Evolutionary conservation across 208 protist genomes (phyloP).

Genomic region (Crithidia fasciculata): DNA sequence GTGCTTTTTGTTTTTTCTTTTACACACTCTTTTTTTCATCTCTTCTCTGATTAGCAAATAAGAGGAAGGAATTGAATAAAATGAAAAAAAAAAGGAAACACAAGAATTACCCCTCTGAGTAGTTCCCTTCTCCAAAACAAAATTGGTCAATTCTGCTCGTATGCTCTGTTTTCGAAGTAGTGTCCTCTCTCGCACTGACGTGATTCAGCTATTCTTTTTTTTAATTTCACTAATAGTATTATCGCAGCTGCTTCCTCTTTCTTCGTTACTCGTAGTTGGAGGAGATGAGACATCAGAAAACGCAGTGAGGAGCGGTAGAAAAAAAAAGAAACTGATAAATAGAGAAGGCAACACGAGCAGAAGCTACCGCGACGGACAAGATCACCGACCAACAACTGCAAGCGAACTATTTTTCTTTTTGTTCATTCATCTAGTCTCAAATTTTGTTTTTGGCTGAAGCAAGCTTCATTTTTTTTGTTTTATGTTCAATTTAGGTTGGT

Average conservation of each 20-base stretch:
- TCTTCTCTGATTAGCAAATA: not conserved
- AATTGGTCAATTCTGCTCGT: too few relatives aligned
- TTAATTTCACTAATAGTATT: too few relatives aligned
- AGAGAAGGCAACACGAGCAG: not conserved
- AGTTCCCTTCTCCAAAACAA: too few relatives aligned
- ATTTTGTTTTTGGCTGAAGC: too few relatives aligned
- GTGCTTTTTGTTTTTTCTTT: not conserved
- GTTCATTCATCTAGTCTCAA: too few relatives aligned
- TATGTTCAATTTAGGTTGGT: too few relatives aligned
- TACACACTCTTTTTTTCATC: not conserved
- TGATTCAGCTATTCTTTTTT: too few relatives aligned
- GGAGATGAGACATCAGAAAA: not conserved
- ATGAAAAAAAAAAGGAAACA: not conserved
- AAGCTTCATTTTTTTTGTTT: too few relatives aligned
- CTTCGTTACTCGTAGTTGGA: not conserved
- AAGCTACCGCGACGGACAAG: not conserved
- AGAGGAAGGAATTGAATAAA: not conserved
- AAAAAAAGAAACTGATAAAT: not conserved
- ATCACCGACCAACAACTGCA: not conserved
- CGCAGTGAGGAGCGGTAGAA: not conserved
- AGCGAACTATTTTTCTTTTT: not conserved
- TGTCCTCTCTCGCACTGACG: too few relatives aligned
- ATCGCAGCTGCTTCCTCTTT: too few relatives aligned
- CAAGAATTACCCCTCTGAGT: too few relatives aligned
- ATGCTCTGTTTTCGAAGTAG: too few relatives aligned